Evolutionary conservation across 1,284 basidiomycete species (phyloP).

Genomic region (Meripilus lineatus): DNA sequence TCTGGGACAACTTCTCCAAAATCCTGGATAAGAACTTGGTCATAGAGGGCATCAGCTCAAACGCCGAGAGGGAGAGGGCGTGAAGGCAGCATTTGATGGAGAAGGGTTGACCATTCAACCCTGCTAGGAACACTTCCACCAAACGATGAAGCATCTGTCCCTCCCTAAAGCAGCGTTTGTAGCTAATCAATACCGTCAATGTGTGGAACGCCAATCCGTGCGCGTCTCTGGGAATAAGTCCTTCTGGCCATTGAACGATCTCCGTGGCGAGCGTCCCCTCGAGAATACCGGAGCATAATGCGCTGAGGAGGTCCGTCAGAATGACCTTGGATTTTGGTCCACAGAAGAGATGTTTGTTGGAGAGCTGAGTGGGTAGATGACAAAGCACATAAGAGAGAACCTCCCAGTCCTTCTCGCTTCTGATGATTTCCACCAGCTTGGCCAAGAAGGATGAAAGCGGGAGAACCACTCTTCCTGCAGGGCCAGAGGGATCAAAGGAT

Average conservation of each 20-base stretch:
- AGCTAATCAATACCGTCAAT: slow-evolving; percentile 86
- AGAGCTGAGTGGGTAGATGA: slow-evolving; percentile 87
- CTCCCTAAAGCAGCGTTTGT: slow-evolving; percentile 76
- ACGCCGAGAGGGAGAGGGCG: slow-evolving; percentile 84
- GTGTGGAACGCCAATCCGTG: slow-evolving; percentile 88
- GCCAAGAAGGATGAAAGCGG: slow-evolving; percentile 79
- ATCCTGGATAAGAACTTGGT: slow-evolving; percentile 80
- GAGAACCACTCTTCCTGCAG: slow-evolving; percentile 50
- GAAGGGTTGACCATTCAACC: slow-evolving; percentile 73
- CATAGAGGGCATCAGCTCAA: slow-evolving; percentile 84
- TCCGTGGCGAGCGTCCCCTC: slow-evolving; percentile 54
- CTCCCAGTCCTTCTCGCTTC: slow-evolving; percentile 87
- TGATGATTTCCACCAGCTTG: slow-evolving; percentile 65
- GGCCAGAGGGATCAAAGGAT: slow-evolving; percentile 67
- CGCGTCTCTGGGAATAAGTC: slow-evolving; percentile 76
- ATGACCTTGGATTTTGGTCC: slow-evolving; percentile 74
- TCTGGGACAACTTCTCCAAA: slow-evolving; percentile 86
- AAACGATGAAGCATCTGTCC: slow-evolving; percentile 61
- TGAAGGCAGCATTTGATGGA: slow-evolving; percentile 93
- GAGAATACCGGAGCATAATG: slow-evolving; percentile 70
- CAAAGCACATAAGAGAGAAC: slow-evolving; percentile 89
- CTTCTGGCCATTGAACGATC: slow-evolving; percentile 58
- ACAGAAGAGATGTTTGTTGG: slow-evolving; percentile 97
- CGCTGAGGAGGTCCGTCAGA: slow-evolving; percentile 60
- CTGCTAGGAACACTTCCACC: slow-evolving; percentile 81